phyloP scores from a whole-genome alignment of 2,329 filamentous ascomycete species.

The Amauroascus verrucosus region DNA sequence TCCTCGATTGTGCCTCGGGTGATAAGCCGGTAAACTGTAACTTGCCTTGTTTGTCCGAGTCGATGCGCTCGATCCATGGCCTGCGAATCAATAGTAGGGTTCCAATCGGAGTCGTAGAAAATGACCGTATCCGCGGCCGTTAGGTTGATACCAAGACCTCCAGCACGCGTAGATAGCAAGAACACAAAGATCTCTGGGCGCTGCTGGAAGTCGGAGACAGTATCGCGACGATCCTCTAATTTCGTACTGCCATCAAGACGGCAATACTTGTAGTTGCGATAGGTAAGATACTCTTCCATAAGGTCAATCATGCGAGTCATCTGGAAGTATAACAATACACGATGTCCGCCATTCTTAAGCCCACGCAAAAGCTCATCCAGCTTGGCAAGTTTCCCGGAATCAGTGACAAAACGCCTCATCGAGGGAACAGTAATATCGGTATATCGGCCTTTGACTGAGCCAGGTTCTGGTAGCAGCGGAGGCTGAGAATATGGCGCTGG shows the following conservation, averaged over 20 bases:
- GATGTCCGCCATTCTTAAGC: constrained; percentile 84
- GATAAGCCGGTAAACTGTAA: constrained; percentile 95
- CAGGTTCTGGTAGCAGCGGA: constrained; percentile 67
- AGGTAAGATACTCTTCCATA: constrained; percentile 97
- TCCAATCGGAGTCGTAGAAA: constrained; percentile 99
- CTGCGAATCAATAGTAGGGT: constrained; percentile 95
- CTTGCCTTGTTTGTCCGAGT: constrained; percentile 88
- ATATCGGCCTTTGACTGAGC: constrained; percentile 71
- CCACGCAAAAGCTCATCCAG: constrained; percentile 77
- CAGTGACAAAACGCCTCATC: constrained; percentile 95
- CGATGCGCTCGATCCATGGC: constrained; percentile 98
- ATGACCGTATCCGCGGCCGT: constrained; percentile 96
- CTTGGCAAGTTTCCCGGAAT: constrained; percentile 90
- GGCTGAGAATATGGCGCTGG: constrained; percentile 44
- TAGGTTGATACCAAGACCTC: constrained; percentile 95
- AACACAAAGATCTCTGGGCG: constrained; percentile 94
- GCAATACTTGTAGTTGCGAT: constrained; percentile 98
- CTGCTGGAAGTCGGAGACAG: constrained; percentile 92
- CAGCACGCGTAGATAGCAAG: constrained; percentile 86
- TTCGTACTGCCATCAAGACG: constrained; percentile 95
- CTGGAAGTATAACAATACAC: constrained; percentile 96
- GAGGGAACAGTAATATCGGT: constrained; percentile 88
- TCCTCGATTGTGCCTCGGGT: constrained; percentile 96
- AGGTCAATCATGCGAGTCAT: constrained; percentile 99
- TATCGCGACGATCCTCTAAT: constrained; percentile 90